Conservation (phyloP, 2,329 filamentous ascomycete genomes). For the Pleoardoris graminearum region DNA sequence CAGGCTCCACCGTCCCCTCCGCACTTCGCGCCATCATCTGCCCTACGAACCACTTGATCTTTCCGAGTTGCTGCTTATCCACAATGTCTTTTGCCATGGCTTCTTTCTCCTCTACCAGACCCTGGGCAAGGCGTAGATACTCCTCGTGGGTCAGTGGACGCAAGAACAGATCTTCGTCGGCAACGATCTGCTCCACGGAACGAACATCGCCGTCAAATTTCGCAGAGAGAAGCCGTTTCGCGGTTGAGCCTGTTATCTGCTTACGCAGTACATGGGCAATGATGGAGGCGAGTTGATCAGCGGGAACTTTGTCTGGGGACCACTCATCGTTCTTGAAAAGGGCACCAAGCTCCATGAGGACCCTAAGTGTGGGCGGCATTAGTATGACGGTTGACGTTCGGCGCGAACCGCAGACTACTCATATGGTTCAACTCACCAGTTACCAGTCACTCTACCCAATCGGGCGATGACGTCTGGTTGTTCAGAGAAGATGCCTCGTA, state of each 20-base stretch:
- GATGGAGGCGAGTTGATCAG: constrained; percentile 49
- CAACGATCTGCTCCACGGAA: constrained; percentile 57
- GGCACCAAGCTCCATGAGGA: constrained; percentile 57
- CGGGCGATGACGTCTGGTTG: constrained; percentile 23
- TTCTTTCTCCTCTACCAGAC: constrained; percentile 58
- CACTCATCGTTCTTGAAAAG: constrained; percentile 50
- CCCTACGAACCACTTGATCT: constrained; percentile 69
- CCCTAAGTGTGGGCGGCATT: constrained; percentile 33
- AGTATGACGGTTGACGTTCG: constrained; percentile 11
- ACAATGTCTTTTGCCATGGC: constrained; percentile 63
- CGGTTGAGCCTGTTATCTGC: constrained; percentile 58
- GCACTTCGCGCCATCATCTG: constrained; percentile 67
- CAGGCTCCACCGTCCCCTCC: constrained; percentile 65
- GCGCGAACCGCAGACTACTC: neutral
- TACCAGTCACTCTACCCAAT: constrained; percentile 57
- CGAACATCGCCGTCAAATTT: constrained; percentile 58
- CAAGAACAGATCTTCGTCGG: constrained; percentile 60
- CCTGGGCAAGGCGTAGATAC: constrained; percentile 59
- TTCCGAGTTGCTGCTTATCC: constrained; percentile 63
- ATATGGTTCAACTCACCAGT: constrained; percentile 50
- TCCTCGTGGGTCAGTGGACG: constrained; percentile 59
- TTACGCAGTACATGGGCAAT: constrained; percentile 47
- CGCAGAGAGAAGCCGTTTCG: constrained; percentile 61
- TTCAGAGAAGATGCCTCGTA: constrained; percentile 33
- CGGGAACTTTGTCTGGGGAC: constrained; percentile 46